phyloP scores from a whole-genome alignment of 768 basidiomycete genomes.

The Leccinum sublutescens region DNA sequence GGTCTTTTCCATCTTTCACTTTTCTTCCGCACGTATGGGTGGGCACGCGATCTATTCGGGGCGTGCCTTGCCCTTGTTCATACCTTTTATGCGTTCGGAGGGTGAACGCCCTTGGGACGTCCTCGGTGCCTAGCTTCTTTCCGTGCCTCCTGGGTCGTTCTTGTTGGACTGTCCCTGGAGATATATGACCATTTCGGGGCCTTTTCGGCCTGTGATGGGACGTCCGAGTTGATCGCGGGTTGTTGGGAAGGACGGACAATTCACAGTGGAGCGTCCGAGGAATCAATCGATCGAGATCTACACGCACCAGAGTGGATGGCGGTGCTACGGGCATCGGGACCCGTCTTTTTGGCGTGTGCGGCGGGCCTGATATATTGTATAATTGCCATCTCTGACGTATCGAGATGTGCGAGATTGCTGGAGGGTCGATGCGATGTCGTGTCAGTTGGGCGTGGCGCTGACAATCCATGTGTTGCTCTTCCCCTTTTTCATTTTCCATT shows the following conservation, averaged over 20 bases:
- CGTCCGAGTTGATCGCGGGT: slow-evolving; percentile 14
- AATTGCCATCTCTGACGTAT: neutral
- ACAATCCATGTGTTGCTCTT: neutral
- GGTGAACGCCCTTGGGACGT: neutral
- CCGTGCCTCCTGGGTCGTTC: neutral
- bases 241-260: neutral
- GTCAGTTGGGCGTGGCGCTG: neutral
- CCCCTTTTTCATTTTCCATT: neutral
- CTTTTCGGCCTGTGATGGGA: neutral
- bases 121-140: slow-evolving; percentile 2
- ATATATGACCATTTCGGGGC: neutral
- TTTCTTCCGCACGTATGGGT: neutral
- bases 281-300: slow-evolving; percentile 19
- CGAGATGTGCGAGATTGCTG: slow-evolving; percentile 12
- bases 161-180: neutral
- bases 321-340: neutral
- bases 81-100: neutral
- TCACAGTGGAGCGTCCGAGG: slow-evolving; percentile 11
- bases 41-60: neutral
- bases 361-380: neutral
- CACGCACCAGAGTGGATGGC: slow-evolving; percentile 10
- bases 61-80: neutral
- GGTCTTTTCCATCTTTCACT: neutral
- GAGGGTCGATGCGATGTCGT: neutral
- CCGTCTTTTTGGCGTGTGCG: neutral